Percentiles rank a stretch among this genome's conserved stretches.
Conservation (phyloP, 2,329 filamentous ascomycete genomes). For the Colletotrichum liriopes region DNA sequence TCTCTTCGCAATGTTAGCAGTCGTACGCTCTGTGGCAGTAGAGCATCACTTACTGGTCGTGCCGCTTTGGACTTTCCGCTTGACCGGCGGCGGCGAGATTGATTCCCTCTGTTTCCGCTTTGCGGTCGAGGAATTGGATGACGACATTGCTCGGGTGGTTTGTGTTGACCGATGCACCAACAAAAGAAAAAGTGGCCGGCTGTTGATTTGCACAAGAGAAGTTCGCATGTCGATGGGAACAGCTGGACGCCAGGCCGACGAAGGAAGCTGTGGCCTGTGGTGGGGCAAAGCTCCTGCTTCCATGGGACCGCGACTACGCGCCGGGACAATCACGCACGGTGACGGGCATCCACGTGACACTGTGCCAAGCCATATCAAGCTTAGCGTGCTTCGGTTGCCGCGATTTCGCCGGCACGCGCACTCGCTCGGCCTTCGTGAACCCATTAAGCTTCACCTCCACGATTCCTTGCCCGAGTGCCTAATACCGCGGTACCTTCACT, state of each 20-base stretch:
- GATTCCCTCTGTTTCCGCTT: conserved; percentile 59
- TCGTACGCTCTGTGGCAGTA: not conserved
- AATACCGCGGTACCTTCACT: not conserved
- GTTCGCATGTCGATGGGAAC: conserved; percentile 19
- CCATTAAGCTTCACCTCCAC: conserved; percentile 1
- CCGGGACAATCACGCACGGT: conserved; percentile 15
- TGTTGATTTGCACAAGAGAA: not conserved
- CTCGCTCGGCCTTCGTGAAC: not conserved
- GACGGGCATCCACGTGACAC: conserved; percentile 20
- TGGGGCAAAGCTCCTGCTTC: conserved; percentile 13
- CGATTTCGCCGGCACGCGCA: not conserved
- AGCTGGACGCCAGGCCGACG: not conserved
- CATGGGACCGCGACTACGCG: conserved; percentile 22
- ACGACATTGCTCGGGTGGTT: conserved; percentile 23
- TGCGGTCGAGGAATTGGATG: conserved; percentile 18
- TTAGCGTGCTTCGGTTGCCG: not conserved
- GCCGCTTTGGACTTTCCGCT: conserved; percentile 66
- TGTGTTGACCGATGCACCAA: not conserved
- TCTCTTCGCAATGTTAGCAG: conserved; percentile 61
- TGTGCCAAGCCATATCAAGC: not conserved
- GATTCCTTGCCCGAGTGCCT: not conserved
- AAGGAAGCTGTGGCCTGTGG: conserved; percentile 17
- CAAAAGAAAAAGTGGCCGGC: no score
- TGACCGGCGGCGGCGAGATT: conserved; percentile 69
- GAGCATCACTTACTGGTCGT: conserved; percentile 62